Evolutionary conservation across 495 filamentous ascomycete genomes (phyloP).

Genomic region (Umbilicaria muhlenbergii): DNA sequence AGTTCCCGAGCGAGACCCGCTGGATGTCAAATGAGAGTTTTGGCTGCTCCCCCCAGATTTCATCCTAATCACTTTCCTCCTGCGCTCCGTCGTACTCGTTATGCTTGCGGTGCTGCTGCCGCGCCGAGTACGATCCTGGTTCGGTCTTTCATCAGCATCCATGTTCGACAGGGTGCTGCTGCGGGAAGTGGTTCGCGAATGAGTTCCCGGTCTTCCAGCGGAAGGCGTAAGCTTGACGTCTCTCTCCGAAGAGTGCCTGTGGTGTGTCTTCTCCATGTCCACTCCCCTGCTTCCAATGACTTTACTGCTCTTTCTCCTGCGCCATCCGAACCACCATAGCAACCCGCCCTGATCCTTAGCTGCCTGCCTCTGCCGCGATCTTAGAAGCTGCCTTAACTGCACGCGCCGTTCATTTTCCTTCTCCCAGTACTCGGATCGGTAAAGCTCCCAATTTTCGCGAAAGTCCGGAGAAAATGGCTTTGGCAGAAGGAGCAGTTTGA

Average conservation of each 20-base stretch:
- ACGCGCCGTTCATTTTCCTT: slow-evolving; percentile 82
- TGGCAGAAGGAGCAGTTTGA: slow-evolving; percentile 78
- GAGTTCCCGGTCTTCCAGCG: slow-evolving; percentile 28
- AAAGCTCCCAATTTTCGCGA: slow-evolving; percentile 93
- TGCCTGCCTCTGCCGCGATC: slow-evolving; percentile 44
- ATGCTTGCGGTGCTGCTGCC: slow-evolving; percentile 9
- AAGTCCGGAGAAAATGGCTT: slow-evolving; percentile 93
- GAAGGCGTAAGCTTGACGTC: slow-evolving; percentile 20
- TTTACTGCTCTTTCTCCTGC: slow-evolving; percentile 30
- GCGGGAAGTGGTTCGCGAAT: slow-evolving; percentile 33
- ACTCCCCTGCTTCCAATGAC: neutral
- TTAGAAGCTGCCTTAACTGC: slow-evolving; percentile 50
- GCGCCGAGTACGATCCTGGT: slow-evolving; percentile 5
- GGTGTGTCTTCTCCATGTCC: slow-evolving; percentile 17
- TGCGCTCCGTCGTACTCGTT: slow-evolving; percentile 8
- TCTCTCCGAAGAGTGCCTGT: slow-evolving; percentile 22
- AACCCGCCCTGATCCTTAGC: slow-evolving; percentile 57
- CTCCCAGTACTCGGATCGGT: slow-evolving; percentile 90
- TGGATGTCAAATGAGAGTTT: too few species aligned
- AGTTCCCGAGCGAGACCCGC: too few species aligned
- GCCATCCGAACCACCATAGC: slow-evolving; percentile 67
- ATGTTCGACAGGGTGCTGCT: slow-evolving; percentile 27
- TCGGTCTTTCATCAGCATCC: slow-evolving; percentile 8
- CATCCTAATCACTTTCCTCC: slow-evolving; percentile 4
- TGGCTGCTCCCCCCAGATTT: too few species aligned